A percentile compares a stretch with the other conserved stretches of the same genome.
These are phyloP conservation scores for Paspalum vaginatum DNA, from an alignment of 176 grass and related monocot species.

Conservation along the genomic window DNA sequence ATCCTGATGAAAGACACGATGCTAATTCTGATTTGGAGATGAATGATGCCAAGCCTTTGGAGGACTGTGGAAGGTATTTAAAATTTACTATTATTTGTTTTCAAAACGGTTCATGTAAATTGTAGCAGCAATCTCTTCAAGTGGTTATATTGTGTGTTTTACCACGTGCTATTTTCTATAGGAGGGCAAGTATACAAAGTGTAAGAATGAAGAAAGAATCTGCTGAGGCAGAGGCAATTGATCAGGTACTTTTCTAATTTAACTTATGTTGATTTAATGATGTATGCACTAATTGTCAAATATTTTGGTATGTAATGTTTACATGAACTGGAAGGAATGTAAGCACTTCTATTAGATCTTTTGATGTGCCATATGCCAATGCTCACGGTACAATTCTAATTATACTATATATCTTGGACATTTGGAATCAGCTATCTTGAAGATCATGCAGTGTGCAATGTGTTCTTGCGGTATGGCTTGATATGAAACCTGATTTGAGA, in stretches of 20 bases:
- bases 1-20: slow-evolving; percentile 73
- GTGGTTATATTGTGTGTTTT: slow-evolving; percentile 10
- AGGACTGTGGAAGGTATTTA: slow-evolving; percentile 64
- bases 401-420: not conserved
- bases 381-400: not conserved
- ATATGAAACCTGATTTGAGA: not conserved
- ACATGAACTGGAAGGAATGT: slow-evolving; percentile 25
- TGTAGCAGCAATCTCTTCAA: not conserved
- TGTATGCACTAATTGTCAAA: not conserved
- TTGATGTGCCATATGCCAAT: not conserved
- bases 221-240: slow-evolving; percentile 49
- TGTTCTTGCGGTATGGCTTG: not conserved
- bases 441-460: not conserved
- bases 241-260: slow-evolving; percentile 58
- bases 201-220: slow-evolving; percentile 75
- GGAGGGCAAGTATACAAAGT: slow-evolving; percentile 65
- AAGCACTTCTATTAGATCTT: not conserved
- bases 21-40: slow-evolving; percentile 76
- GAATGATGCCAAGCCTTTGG: slow-evolving; percentile 60
- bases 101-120: slow-evolving; percentile 1
- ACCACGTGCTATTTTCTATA: slow-evolving; percentile 15
- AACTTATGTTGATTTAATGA: slow-evolving; percentile 24
- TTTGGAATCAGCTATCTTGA: not conserved
- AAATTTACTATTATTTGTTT: slow-evolving; percentile 34
- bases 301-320: slow-evolving; percentile 19